Evolutionary conservation across 2,329 filamentous ascomycete genomes (phyloP).

Genomic region (Phialophora verrucosa): DNA sequence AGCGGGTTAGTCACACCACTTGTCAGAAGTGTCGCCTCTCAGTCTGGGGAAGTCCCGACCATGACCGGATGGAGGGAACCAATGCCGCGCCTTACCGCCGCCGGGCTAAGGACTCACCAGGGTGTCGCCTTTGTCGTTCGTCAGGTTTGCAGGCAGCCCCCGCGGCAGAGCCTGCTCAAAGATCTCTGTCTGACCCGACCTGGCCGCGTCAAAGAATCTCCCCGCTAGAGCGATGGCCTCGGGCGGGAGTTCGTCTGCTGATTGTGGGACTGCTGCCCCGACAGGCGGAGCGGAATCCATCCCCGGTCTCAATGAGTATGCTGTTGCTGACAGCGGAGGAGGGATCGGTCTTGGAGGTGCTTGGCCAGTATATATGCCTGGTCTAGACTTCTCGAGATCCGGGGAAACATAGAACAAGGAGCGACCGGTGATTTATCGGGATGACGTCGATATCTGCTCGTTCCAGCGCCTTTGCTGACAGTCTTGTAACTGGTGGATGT

Average conservation of each 20-base stretch:
- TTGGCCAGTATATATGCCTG: conserved; percentile 12
- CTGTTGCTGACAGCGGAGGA: conserved; percentile 4
- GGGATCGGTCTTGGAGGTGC: not conserved
- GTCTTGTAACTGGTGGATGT: not conserved
- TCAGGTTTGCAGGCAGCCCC: conserved; percentile 71
- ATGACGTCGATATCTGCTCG: conserved; percentile 10
- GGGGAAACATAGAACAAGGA: not conserved
- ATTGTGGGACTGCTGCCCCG: conserved; percentile 5
- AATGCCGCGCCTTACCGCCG: not conserved
- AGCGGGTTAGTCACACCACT: conserved; percentile 9
- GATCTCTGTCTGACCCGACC: conserved; percentile 62
- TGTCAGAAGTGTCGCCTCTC: not conserved
- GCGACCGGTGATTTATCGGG: conserved; percentile 9
- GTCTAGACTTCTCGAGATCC: not conserved
- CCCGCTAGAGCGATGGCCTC: conserved; percentile 70
- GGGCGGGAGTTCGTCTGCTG: conserved; percentile 56
- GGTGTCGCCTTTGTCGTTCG: conserved; percentile 75
- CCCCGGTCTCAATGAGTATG: not conserved
- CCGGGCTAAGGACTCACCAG: conserved; percentile 53
- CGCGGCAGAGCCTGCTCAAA: conserved; percentile 69
- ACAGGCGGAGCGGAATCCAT: conserved; percentile 20
- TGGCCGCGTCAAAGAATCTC: conserved; percentile 70
- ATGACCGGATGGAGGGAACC: not conserved
- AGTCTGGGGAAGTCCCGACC: not conserved
- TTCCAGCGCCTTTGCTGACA: not conserved